Evolutionary conservation across 352 stramenopile genomes (phyloP).

Genomic region (Globisporangium nagaii): DNA sequence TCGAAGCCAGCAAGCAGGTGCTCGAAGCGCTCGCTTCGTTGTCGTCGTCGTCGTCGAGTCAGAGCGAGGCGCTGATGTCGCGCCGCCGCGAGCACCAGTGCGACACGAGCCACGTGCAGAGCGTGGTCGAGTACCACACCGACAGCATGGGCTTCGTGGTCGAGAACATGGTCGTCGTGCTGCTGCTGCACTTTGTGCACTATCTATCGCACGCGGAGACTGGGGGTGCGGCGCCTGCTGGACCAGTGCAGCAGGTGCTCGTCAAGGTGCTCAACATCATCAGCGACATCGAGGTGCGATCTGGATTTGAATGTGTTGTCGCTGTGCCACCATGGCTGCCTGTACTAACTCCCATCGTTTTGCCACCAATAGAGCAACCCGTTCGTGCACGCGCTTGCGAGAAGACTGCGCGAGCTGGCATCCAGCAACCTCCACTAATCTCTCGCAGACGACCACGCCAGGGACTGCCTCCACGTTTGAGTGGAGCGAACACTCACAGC

Average conservation of each 20-base stretch:
- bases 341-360: background rate
- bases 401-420: constrained; percentile 59
- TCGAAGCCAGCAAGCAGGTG: constrained; percentile 46
- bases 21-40: constrained; percentile 19
- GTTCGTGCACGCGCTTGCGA: constrained; percentile 66
- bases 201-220: constrained; percentile 36
- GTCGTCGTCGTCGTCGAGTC: constrained; percentile 15
- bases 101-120: constrained; percentile 37
- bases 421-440: constrained; percentile 10
- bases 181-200: constrained; percentile 67
- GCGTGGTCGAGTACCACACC: constrained; percentile 67
- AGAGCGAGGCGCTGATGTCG: background rate
- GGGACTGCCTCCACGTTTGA: no score
- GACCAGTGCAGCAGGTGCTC: constrained; percentile 45
- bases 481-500: no score
- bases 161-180: constrained; percentile 72
- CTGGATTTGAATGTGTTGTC: background rate
- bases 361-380: constrained; percentile 36
- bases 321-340: background rate
- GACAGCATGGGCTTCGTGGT: constrained; percentile 73
- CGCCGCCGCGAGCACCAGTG: constrained; percentile 28
- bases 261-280: constrained; percentile 62
- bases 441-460: no score
- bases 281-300: constrained; percentile 54
- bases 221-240: constrained; percentile 7